A percentile compares a stretch with the other conserved stretches of the same genome.
These are phyloP conservation scores for Oryza punctata DNA, from an alignment of 176 grass and related monocot species.

Conservation along the genomic window DNA sequence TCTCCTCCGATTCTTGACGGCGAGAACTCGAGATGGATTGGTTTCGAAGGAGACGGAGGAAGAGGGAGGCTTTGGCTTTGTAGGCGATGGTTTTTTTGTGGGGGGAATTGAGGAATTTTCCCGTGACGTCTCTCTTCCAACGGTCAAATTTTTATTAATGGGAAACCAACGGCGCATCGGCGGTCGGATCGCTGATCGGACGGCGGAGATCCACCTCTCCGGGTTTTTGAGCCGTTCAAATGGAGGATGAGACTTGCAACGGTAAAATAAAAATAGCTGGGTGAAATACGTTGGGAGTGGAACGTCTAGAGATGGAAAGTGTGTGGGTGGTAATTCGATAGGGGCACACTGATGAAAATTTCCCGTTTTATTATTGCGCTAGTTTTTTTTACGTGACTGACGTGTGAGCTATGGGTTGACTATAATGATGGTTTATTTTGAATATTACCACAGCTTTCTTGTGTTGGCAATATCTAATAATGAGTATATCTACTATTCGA, in stretches of 20 bases:
- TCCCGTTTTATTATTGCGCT: neutral
- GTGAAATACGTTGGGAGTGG: neutral
- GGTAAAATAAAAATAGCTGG: neutral
- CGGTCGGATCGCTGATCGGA: neutral
- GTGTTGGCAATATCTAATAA: too few relatives aligned
- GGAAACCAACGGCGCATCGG: neutral
- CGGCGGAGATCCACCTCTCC: neutral
- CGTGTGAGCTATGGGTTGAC: neutral
- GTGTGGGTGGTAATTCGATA: too few relatives aligned
- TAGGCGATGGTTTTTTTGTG: neutral
- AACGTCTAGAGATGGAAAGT: neutral
- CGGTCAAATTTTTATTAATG: slow-evolving; percentile 40
- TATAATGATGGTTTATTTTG: neutral
- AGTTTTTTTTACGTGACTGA: neutral
- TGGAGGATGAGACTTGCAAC: neutral
- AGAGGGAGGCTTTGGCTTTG: slow-evolving; percentile 5
- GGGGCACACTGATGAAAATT: too few relatives aligned
- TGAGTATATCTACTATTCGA: too few relatives aligned
- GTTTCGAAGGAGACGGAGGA: neutral
- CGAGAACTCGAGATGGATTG: neutral
- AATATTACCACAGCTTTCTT: too few relatives aligned
- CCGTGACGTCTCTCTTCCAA: neutral
- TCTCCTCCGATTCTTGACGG: neutral
- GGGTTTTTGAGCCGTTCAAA: slow-evolving; percentile 32
- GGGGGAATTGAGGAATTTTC: neutral